Conservation (phyloP, 164 flowering plant species). For the Aristolochia californica region DNA sequence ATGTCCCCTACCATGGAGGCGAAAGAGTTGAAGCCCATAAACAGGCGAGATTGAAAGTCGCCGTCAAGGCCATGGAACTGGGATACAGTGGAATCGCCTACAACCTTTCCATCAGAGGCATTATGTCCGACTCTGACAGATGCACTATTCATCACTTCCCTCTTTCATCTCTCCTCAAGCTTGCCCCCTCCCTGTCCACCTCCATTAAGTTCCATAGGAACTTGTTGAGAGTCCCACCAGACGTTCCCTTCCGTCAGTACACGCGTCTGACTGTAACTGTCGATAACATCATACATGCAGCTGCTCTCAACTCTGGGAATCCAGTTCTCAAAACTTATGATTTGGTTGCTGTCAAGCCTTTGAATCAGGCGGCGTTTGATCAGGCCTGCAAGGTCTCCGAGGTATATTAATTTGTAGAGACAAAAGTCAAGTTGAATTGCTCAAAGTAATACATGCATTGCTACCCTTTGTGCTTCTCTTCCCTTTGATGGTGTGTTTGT, state of each 20-base stretch:
- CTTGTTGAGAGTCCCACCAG: constrained; percentile 37
- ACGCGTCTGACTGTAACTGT: constrained; percentile 69
- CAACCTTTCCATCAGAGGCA: constrained; percentile 61
- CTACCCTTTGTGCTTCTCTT: too few relatives aligned
- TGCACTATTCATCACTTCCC: constrained; percentile 61
- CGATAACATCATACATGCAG: constrained; percentile 34
- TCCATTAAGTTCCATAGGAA: constrained; percentile 60
- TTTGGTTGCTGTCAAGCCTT: constrained; percentile 65
- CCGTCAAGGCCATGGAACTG: constrained; percentile 57
- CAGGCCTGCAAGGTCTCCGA: constrained; percentile 61
- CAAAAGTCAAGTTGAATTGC: neutral
- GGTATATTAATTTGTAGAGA: constrained; percentile 24
- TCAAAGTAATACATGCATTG: too few relatives aligned
- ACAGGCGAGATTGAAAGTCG: constrained; percentile 36
- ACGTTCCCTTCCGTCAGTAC: constrained; percentile 83
- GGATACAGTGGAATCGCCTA: constrained; percentile 85
- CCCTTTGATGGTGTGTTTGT: too few relatives aligned
- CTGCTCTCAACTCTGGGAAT: constrained; percentile 56
- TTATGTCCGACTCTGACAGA: constrained; percentile 60
- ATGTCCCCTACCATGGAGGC: constrained; percentile 13
- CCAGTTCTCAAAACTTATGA: constrained; percentile 66
- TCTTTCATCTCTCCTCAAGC: constrained; percentile 39
- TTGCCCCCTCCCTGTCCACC: constrained; percentile 40
- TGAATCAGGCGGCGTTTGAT: constrained; percentile 56
- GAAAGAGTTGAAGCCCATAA: constrained; percentile 5